Base-by-base conservation (phyloP, 768 basidiomycete species). In the Polyporus arcularius region DNA sequence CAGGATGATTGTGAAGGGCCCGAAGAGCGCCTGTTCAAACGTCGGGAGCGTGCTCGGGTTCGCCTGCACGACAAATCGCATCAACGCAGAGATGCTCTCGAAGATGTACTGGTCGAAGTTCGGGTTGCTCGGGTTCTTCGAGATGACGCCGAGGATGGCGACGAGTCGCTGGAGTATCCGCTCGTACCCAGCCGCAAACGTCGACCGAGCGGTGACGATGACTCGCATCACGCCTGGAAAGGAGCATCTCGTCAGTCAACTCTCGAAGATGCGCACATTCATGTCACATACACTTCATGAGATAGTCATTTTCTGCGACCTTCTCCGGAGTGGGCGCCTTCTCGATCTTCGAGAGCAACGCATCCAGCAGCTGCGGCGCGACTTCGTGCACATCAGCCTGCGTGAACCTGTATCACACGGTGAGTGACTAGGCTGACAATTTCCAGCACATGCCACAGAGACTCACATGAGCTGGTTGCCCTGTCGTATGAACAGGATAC, bases 31-130 rank as follows among this genome's bases (percentile, higher is more conserved):
- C 48, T 80, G 75, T 72, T 98, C 96, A 65, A 98, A 97, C 0
- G 79, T 80, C 0, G 86, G 68, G 28, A 97, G 75, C 3, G 92
- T 84, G 16, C 80, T 70, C 0, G 88, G 85, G 38, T 85, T 84
- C 3, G 86, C 88, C 39, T 86, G 82, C 4, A 90, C 91, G 51
- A 96, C 79, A 68, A 96, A 98, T 65, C 92, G 84, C 79, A 97
- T 89, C 66, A 99, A 76, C 2, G 89, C 96, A n/a, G 96, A 90
- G 43, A 99, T 86, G 70, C 90, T 91, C 77, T 99, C 96, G 69
- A 99, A 98, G 64, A 94, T 90, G 71, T 93, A 97, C 73, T 98
- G 97, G 73, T 97, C 96, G 74, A 99, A 98, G 65, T 89, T 88
- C 2, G 97, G 97, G 74, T 99, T 99, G 72, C 92, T 94, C 15